Evolutionary conservation across 1,139 yeast genomes (phyloP).

Genomic region (Lodderomyces theae): DNA sequence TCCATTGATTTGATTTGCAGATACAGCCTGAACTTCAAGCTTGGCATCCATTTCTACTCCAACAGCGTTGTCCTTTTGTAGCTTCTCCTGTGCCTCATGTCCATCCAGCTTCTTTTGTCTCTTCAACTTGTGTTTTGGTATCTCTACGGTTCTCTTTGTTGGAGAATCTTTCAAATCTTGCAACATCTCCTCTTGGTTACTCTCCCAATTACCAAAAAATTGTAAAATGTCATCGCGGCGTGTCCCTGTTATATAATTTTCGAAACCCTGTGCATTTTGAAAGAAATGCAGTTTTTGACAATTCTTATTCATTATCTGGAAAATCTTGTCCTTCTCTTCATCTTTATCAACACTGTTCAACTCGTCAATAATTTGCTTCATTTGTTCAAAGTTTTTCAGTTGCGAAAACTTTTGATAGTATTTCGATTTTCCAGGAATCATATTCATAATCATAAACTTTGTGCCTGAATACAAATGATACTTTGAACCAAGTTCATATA

Average conservation of each 20-base stretch:
- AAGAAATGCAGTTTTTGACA: constrained; percentile 30
- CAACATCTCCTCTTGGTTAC: constrained; percentile 12
- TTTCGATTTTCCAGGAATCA: constrained; percentile 74
- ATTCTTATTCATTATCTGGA: constrained; percentile 29
- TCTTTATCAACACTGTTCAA: constrained; percentile 21
- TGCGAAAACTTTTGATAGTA: constrained; percentile 58
- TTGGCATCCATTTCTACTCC: neutral
- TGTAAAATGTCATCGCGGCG: constrained; percentile 6
- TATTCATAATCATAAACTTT: constrained; percentile 74
- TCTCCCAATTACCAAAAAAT: constrained; percentile 11
- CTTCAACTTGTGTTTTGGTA: constrained; percentile 7
- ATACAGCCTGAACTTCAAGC: constrained; percentile 1
- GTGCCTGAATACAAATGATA: constrained; percentile 66
- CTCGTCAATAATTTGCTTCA: constrained; percentile 31
- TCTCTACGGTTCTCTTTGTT: constrained; percentile 8
- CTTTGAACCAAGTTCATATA: constrained; percentile 57
- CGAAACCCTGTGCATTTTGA: constrained; percentile 11
- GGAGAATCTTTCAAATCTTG: constrained; percentile 11
- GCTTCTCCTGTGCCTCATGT: constrained; percentile 3
- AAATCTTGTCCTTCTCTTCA: constrained; percentile 16
- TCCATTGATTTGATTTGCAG: neutral
- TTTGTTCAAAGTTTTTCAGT: constrained; percentile 54
- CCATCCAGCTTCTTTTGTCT: constrained; percentile 1
- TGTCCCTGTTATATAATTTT: constrained; percentile 7
- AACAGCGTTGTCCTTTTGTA: neutral